phyloP scores from a whole-genome alignment of 768 basidiomycete species.

The Chalciporus pseudorubinellus region DNA sequence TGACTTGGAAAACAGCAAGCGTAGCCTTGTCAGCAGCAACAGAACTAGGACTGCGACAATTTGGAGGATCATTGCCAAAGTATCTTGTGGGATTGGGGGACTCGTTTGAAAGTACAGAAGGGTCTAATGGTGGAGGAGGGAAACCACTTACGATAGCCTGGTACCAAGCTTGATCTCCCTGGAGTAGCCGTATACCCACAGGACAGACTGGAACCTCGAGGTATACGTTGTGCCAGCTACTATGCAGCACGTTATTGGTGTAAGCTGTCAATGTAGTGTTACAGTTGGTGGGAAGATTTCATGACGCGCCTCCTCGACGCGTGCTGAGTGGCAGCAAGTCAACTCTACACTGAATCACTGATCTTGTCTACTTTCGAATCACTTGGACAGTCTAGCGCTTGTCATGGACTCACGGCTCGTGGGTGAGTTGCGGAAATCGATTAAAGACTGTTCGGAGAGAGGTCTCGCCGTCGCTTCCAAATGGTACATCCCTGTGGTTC shows the following conservation, averaged over 20 bases:
- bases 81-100: too few relatives aligned
- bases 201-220: too few relatives aligned
- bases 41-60: slow-evolving; percentile 1
- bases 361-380: not conserved
- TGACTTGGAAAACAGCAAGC: slow-evolving; percentile 15
- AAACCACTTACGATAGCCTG: too few relatives aligned
- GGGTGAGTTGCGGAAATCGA: slow-evolving; percentile 56
- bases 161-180: too few relatives aligned
- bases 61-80: slow-evolving; percentile 18
- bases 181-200: too few relatives aligned
- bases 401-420: slow-evolving; percentile 50
- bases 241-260: too few relatives aligned
- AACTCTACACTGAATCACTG: not conserved
- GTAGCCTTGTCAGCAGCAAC: slow-evolving; percentile 20
- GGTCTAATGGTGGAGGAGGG: too few relatives aligned
- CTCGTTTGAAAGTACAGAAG: too few relatives aligned
- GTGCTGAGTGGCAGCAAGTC: too few relatives aligned
- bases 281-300: not conserved
- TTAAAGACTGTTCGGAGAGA: slow-evolving; percentile 71
- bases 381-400: not conserved
- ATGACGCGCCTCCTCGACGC: not conserved
- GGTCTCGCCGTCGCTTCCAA: slow-evolving; percentile 70
- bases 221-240: too few relatives aligned
- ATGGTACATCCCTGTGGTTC: slow-evolving; percentile 50
- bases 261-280: too few relatives aligned